These are phyloP conservation scores for Glaciozyma martinii DNA, from an alignment of 768 basidiomycete genomes.

Conservation along the genomic window DNA sequence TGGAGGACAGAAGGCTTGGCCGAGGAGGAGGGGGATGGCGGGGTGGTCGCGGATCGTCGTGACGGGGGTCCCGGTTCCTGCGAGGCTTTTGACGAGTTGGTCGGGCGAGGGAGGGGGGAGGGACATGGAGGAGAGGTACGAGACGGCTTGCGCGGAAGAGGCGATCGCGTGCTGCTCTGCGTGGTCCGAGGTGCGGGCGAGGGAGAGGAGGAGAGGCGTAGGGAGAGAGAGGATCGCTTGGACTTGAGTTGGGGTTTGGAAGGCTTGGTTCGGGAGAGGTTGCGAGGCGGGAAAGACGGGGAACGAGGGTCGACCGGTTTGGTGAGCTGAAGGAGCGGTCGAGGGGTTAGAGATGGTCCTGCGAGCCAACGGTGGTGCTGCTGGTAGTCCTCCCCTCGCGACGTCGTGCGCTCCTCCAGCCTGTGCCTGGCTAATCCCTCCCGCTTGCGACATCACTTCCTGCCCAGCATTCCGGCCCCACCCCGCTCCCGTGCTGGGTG, in stretches of 20 bases:
- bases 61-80: constrained; percentile 2
- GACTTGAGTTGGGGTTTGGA: constrained; percentile 25
- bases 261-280: constrained; percentile 17
- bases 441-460: no score
- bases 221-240: constrained; percentile 30
- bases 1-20: constrained; percentile 28
- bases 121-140: constrained; percentile 25
- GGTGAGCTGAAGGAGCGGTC: constrained; percentile 4
- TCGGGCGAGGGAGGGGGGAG: constrained; percentile 31
- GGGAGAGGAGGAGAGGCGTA: constrained; percentile 22
- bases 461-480: no score
- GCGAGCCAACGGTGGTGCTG: no score
- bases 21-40: constrained; percentile 29
- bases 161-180: constrained; percentile 17
- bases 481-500: no score
- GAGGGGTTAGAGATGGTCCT: background rate
- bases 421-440: no score
- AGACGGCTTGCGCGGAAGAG: background rate
- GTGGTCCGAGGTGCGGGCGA: constrained; percentile 22
- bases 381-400: no score
- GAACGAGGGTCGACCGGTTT: constrained; percentile 5
- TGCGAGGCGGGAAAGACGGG: constrained; percentile 23
- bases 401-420: no score
- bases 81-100: constrained; percentile 10
- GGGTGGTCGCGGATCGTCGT: constrained; percentile 13